Evolutionary conservation across 768 basidiomycete species (phyloP), one percentile per base, ranked within the genome.

Genomic region (Boletus insuetus): DNA sequence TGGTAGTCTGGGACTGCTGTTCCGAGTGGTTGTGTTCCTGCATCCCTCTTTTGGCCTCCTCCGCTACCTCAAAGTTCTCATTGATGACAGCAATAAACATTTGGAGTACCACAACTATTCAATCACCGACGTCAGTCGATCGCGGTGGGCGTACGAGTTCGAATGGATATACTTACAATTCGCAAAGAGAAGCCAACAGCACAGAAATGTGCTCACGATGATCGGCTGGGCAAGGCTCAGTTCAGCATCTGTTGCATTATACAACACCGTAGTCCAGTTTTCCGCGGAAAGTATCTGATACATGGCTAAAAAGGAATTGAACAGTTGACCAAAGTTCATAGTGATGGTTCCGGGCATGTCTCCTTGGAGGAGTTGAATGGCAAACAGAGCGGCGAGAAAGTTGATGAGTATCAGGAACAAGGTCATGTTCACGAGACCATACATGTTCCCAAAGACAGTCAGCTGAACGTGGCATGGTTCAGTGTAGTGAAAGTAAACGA

Each of bases 1-100:
- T 55, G 78, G 73, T 44, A 76, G 75, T 22, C 26, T 79, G 79
- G 54, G 85, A 82, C 54, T 83, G 78, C 38, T 78, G 79, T 12
- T 76, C 82, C 75, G 81, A 84, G 66, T 85, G 89, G 46, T 83
- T 80, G 5, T 83, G 82, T 4, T 86, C 83, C 70, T 97, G 95
- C 57, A 87, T 81, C 11, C 81, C 80, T 49, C 86, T 84, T 75
- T 98, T 98, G 26, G 85, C 80, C 66, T 95, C 92, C 64, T 98
- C 95, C 0, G 93, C 94, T 7, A 96, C 84, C 20, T 86, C 79
- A 63, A 98, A 98, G 70, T 95, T 96, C 76, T 94, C 94, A 66
- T 94, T 91, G 77, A 97, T 93, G 42, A 95, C 94, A 29, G 95
- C 95, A 64, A 98, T 91, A 75, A 98, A 97, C 86, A 98, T 89